A percentile compares a stretch with the other conserved stretches of the same genome.
phyloP scores from a whole-genome alignment of 2,329 filamentous ascomycete species.

The Calycina herbarum region DNA sequence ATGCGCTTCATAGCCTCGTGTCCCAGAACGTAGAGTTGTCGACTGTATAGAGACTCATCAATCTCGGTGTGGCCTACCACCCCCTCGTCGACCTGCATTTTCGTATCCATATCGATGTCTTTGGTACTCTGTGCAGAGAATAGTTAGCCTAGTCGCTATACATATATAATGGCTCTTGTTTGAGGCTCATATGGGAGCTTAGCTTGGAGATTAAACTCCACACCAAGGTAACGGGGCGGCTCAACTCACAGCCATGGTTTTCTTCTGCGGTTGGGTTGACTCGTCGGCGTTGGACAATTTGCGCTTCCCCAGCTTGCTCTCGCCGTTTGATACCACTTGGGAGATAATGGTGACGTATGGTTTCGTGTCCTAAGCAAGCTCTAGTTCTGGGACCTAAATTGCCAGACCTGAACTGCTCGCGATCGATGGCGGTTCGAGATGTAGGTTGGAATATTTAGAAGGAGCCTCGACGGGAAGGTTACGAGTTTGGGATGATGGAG shows the following conservation, averaged over 20 bases:
- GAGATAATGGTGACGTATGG: constrained; percentile 38
- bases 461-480: too few relatives aligned
- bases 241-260: constrained; percentile 60
- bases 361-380: constrained; percentile 22
- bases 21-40: constrained; percentile 70
- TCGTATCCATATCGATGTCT: constrained; percentile 62
- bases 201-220: constrained; percentile 9
- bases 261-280: constrained; percentile 55
- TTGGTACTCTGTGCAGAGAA: constrained; percentile 44
- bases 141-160: neutral
- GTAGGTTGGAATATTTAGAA: neutral
- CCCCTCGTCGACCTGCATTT: constrained; percentile 66
- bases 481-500: too few relatives aligned
- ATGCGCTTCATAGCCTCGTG: constrained; percentile 97
- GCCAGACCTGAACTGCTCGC: constrained; percentile 21
- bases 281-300: constrained; percentile 62
- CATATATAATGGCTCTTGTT: neutral
- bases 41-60: constrained; percentile 72
- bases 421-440: constrained; percentile 9
- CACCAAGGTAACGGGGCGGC: constrained; percentile 11
- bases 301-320: constrained; percentile 64
- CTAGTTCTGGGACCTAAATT: constrained; percentile 24
- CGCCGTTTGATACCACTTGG: constrained; percentile 27
- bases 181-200: neutral
- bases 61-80: constrained; percentile 58